phyloP scores from a whole-genome alignment of 2,329 filamentous ascomycete genomes.

The Paecilomyces formosus region DNA sequence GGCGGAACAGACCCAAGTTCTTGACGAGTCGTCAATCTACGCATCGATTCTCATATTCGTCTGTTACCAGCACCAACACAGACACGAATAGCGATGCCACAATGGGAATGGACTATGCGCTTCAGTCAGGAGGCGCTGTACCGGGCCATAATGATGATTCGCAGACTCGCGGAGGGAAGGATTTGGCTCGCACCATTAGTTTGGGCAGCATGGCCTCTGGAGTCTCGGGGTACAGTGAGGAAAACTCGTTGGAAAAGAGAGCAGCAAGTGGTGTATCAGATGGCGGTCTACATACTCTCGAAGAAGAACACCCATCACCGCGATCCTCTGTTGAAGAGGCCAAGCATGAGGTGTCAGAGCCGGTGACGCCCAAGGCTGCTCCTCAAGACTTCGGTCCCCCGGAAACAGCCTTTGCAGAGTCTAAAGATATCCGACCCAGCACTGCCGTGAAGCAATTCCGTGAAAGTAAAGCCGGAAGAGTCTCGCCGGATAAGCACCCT shows the following conservation, averaged over 20 bases:
- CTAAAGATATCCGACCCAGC: constrained; percentile 82
- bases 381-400: constrained; percentile 52
- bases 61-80: constrained; percentile 46
- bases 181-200: constrained; percentile 69
- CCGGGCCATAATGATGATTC: constrained; percentile 35
- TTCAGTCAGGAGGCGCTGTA: constrained; percentile 72
- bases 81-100: constrained; percentile 65
- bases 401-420: constrained; percentile 80
- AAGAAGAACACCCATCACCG: constrained; percentile 46
- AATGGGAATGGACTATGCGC: constrained; percentile 68
- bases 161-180: constrained; percentile 23
- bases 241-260: constrained; percentile 37
- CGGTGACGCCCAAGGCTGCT: constrained; percentile 65
- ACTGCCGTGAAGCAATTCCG: constrained; percentile 81
- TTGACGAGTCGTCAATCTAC: constrained; percentile 49
- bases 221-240: constrained; percentile 48
- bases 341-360: constrained; percentile 37
- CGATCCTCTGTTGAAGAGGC: constrained; percentile 28
- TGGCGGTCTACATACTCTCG: constrained; percentile 47
- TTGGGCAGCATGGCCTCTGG: constrained; percentile 85
- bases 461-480: constrained; percentile 55
- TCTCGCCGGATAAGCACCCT: constrained; percentile 52
- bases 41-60: constrained; percentile 53
- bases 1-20: constrained; percentile 47
- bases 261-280: constrained; percentile 34